Evolutionary conservation across 495 filamentous ascomycete genomes (phyloP).

Genomic region (Cercophora samala): DNA sequence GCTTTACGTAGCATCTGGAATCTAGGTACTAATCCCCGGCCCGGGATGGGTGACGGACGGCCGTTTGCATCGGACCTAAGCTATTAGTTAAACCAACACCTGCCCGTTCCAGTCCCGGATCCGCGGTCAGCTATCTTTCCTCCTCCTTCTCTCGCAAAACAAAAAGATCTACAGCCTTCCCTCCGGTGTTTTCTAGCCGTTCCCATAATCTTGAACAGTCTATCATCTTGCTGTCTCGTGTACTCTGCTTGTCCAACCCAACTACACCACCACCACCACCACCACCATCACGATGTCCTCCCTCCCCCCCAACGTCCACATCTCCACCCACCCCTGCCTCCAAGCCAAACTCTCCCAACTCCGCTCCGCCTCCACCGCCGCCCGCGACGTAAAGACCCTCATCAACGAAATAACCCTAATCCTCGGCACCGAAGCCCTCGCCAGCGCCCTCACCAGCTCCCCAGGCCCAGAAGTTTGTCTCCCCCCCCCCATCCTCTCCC

Average conservation of each 20-base stretch:
- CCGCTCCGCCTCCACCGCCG: constrained; percentile 63
- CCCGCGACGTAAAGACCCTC: constrained; percentile 73
- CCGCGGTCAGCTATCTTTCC: not conserved
- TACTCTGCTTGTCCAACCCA: not conserved
- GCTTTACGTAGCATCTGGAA: not conserved
- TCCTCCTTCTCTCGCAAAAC: not conserved
- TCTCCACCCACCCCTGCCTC: constrained; percentile 84
- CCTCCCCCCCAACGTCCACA: constrained; percentile 69
- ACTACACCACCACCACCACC: not conserved
- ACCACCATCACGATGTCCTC: constrained; percentile 7
- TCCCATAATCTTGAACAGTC: not conserved
- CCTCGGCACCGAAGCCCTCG: constrained; percentile 76
- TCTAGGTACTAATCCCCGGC: not conserved
- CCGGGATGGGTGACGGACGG: not conserved
- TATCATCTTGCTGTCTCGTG: not conserved
- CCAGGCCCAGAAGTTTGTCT: constrained; percentile 53
- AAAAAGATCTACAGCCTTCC: not conserved
- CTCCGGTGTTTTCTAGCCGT: not conserved
- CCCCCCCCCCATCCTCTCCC: constrained; percentile 69
- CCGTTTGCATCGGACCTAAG: not conserved
- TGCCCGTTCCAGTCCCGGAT: not conserved
- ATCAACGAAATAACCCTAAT: constrained; percentile 84
- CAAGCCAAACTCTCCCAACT: constrained; percentile 86
- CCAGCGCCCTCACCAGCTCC: constrained; percentile 52
- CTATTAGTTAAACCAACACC: not conserved